Conservation (phyloP, 371 early-diverging fungal genomes). For the Hamiltosporidium tvaerminnensis region DNA sequence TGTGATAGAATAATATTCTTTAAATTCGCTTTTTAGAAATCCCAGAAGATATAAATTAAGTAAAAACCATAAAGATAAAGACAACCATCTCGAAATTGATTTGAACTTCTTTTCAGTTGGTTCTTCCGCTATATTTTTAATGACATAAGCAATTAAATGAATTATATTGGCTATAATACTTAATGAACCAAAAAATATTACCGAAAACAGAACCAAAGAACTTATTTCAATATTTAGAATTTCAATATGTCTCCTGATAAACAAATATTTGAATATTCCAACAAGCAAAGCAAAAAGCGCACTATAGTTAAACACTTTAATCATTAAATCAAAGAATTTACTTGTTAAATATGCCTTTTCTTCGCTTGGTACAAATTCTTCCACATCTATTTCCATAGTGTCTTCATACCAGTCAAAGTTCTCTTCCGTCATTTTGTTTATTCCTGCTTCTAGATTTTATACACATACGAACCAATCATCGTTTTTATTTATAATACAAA, state of each 20-base stretch:
- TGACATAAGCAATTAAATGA: conserved; percentile 3
- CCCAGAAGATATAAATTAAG: conserved; percentile 26
- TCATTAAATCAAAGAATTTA: conserved; percentile 11
- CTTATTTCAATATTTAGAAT: conserved; percentile 13
- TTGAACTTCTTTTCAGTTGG: background rate
- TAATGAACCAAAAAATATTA: conserved; percentile 14
- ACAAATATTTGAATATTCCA: conserved; percentile 17
- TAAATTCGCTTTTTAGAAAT: conserved; percentile 11
- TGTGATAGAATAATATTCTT: conserved; percentile 3
- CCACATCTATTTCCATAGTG: conserved; percentile 35
- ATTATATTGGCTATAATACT: background rate
- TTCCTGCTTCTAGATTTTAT: background rate
- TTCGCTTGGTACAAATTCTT: conserved; percentile 23
- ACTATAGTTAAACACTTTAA: conserved; percentile 16
- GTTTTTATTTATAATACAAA: no score
- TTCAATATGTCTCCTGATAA: conserved; percentile 3
- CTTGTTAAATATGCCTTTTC: conserved; percentile 1
- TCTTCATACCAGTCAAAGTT: conserved; percentile 47
- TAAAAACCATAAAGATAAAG: conserved; percentile 31
- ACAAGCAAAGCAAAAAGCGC: conserved; percentile 6
- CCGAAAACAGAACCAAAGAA: conserved; percentile 2
- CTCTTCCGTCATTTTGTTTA: conserved; percentile 10
- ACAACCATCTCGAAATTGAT: conserved; percentile 4
- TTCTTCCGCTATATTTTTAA: conserved; percentile 18
- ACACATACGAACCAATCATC: no score